Evolutionary conservation across 169 alveolate genomes (phyloP), one percentile per base, ranked within the genome.

Genomic region (Eimeria zaria): DNA sequence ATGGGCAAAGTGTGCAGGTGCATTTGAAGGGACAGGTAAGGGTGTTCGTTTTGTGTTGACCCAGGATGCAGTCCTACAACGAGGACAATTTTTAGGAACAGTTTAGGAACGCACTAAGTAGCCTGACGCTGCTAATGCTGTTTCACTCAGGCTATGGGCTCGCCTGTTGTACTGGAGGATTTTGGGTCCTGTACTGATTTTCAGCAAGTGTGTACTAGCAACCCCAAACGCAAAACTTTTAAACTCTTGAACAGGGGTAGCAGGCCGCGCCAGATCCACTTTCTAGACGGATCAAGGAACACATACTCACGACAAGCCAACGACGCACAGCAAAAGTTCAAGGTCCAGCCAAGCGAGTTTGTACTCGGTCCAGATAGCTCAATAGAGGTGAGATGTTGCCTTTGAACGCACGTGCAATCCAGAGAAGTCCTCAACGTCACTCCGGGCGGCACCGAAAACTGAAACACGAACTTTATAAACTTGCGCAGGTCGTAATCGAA

Each of bases 1-100:
- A 98, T 80, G 99, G 99, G 67, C 98, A 98, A 71, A 99, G 98
- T 96, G 96, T 98, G 46, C 98, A 98, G 78, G 99, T 98, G 44
- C 95, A 97, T 6, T 80, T 97, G 90, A 81, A 90, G 62, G 97
- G 96, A 74, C 80, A 95, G 92, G 85, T 78, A 27, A 44, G 73
- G 24, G 58, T 44, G 20, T 20, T 60, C n/a, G 76, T 33, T 58
- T 51, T 12, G 33, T 33, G 27, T 1, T 60, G 30, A 5, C 39
- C 51, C 44, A 16, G 44, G 8, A 27, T 78, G 24, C 30, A 46
- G 20, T 46, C 18, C n/a, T 51, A 9, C 83, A 73, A 20, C 7
- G 22, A 33, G 53, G 33, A 0, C 33, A 39, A n/a, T n/a, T n/a
- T n/a, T n/a, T n/a, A n/a, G n/a, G n/a, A 16, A 73, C n/a, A 44